A percentile compares a stretch with the other conserved stretches of the same genome.
phyloP scores from a whole-genome alignment of 1,139 yeast species.

The Scheffersomyces quercinus region DNA sequence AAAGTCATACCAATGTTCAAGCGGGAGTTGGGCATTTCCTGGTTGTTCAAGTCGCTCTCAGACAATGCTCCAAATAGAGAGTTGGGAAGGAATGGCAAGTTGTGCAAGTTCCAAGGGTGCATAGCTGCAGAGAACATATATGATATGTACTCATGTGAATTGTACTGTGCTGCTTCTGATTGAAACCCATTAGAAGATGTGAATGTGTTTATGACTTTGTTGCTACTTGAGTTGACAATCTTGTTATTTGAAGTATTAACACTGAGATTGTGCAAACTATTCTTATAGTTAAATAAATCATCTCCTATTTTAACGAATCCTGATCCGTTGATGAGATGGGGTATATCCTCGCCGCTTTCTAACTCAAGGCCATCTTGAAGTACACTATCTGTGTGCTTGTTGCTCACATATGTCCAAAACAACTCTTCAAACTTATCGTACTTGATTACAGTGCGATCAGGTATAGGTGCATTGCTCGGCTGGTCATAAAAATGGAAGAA shows the following conservation, averaged over 20 bases:
- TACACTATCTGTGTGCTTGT: slow-evolving; percentile 12
- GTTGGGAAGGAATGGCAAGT: slow-evolving; percentile 57
- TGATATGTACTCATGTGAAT: slow-evolving; percentile 22
- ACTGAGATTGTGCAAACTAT: slow-evolving; percentile 16
- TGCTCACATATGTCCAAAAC: slow-evolving; percentile 47
- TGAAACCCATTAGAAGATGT: slow-evolving; percentile 3
- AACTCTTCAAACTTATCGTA: slow-evolving; percentile 40
- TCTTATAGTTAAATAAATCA: slow-evolving; percentile 24
- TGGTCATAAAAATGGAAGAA: slow-evolving; percentile 10
- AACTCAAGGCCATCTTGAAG: slow-evolving; percentile 29
- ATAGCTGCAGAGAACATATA: slow-evolving; percentile 25
- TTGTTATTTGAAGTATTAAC: slow-evolving; percentile 11
- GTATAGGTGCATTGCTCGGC: slow-evolving; percentile 11
- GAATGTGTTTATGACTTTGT: slow-evolving; percentile 6
- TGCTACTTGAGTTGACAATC: slow-evolving; percentile 10
- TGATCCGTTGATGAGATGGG: slow-evolving; percentile 24
- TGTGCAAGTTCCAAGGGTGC: slow-evolving; percentile 72
- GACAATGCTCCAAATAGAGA: slow-evolving; percentile 47
- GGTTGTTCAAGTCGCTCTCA: slow-evolving; percentile 44
- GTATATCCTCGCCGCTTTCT: slow-evolving; percentile 29
- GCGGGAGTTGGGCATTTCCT: slow-evolving; percentile 31
- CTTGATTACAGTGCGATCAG: slow-evolving; percentile 22
- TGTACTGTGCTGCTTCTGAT: slow-evolving; percentile 20
- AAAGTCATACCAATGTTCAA: slow-evolving; percentile 61
- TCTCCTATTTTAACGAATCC: slow-evolving; percentile 29